Evolutionary conservation across 192 early-diverging fungal species (phyloP), one percentile per base, ranked within the genome.

Genomic region (Umbelopsis sp.): DNA sequence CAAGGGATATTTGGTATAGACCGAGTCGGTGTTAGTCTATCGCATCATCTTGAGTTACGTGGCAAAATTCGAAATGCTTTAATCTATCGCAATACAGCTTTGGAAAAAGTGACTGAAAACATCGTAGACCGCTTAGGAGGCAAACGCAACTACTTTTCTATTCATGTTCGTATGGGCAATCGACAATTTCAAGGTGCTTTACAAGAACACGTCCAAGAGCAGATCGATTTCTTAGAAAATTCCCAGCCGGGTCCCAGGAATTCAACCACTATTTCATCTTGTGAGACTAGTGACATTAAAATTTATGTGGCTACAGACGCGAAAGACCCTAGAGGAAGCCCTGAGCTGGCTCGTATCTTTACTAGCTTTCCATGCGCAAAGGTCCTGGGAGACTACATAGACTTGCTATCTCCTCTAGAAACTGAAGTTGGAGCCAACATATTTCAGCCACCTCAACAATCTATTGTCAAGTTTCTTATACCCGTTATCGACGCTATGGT

Each of bases 241-340:
- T 26, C 26, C 7, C 20, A 29, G 56, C 29, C 16, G 26, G 56
- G 17, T 34, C 12, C 16, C 4, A 31, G 26, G 29, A 20, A 62
- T n/a, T 36, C 56, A 3, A 36, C 32, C 31, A 9, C 43, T 44
- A 9, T 12, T 54, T 54, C 24, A 4, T 20, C 11, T 32, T 62
- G 56, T 50, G 38, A 52, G 53, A 17, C 34, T 38, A 2, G 12
- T 22, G 21, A 44, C 34, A 21, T 21, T 36, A 20, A 51, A 21
- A 47, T 84, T 12, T 87, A 85, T 50, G 76, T 87, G 21, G 86
- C 86, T 2, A 87, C 86, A 10, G 86, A 87, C 32, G 70, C 79
- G 8, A 71, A 74, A 43, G 66, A 75, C 3, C 83, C 85, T 11
- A 78, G 84, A 1, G 72, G 78, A 41, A 72, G 80, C 45, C 73